phyloP scores from a whole-genome alignment of 2,329 filamentous ascomycete species.

The Scytalidium lignicola region DNA sequence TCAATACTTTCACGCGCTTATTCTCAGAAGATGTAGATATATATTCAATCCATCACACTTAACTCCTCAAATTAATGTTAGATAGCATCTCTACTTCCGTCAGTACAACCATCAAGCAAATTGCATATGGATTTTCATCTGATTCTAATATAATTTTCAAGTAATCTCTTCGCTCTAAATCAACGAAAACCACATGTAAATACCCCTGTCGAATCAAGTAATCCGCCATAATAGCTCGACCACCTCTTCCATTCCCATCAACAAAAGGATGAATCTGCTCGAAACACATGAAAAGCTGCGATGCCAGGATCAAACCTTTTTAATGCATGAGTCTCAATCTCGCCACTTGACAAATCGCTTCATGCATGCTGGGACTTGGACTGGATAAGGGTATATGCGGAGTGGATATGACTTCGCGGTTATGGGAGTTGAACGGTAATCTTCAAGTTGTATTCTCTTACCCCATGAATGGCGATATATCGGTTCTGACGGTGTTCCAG shows the following conservation, averaged over 20 bases:
- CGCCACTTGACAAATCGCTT: constrained; percentile 14
- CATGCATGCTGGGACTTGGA: constrained; percentile 17
- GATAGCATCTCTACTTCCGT: constrained; percentile 6
- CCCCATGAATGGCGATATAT: constrained; percentile 14
- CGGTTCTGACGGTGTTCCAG: constrained; percentile 9
- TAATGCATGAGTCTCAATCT: constrained; percentile 8
- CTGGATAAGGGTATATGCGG: constrained; percentile 17
- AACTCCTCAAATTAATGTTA: constrained; percentile 2
- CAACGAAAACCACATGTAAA: constrained; percentile 13
- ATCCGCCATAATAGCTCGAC: constrained; percentile 19
- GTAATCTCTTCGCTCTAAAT: constrained; percentile 13
- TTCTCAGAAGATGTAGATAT: too few relatives aligned
- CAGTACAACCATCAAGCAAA: constrained; percentile 2
- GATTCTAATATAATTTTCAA: constrained; percentile 16
- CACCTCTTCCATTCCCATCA: constrained; percentile 19
- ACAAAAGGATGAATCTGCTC: constrained; percentile 17
- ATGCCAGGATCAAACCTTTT: constrained; percentile 15
- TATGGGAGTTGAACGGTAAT: constrained; percentile 15
- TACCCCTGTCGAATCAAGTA: constrained; percentile 20
- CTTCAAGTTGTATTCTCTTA: constrained; percentile 7
- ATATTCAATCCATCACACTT: too few relatives aligned
- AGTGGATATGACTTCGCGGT: constrained; percentile 14
- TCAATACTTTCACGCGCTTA: too few relatives aligned
- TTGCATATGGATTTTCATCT: constrained; percentile 10
- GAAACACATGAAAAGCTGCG: constrained; percentile 16